Evolutionary conservation across 768 basidiomycete species (phyloP).

Genomic region (Hortiboletus flavorubellus): DNA sequence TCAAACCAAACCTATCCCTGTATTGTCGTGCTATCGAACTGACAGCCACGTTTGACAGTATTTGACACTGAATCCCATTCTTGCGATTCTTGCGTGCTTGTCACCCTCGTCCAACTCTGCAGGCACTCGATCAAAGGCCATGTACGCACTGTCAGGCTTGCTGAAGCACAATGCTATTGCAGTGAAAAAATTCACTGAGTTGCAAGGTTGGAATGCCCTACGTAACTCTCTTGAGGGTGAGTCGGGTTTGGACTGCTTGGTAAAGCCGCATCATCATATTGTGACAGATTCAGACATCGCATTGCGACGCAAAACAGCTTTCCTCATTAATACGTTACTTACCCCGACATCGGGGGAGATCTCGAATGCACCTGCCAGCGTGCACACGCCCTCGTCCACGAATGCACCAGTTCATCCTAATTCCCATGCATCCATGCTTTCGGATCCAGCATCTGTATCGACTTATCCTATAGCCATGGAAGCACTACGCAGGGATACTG

Average conservation of each 20-base stretch:
- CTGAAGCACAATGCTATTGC: constrained; percentile 76
- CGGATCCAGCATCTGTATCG: constrained; percentile 47
- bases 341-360: constrained; percentile 41
- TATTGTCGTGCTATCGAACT: not conserved
- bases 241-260: constrained; percentile 4
- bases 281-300: constrained; percentile 67
- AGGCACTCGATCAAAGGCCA: constrained; percentile 68
- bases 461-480: constrained; percentile 48
- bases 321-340: constrained; percentile 72
- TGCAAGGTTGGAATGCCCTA: constrained; percentile 63
- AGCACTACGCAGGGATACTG: constrained; percentile 43
- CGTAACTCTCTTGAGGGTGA: constrained; percentile 59
- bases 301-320: constrained; percentile 75
- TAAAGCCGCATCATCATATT: constrained; percentile 1
- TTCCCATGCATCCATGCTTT: constrained; percentile 64
- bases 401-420: constrained; percentile 57
- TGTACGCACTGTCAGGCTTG: constrained; percentile 76
- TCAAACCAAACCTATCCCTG: constrained; percentile 9
- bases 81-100: constrained; percentile 60
- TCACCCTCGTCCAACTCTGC: constrained; percentile 49
- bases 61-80: constrained; percentile 61
- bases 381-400: constrained; percentile 22
- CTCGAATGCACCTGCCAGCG: not conserved
- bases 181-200: constrained; percentile 47
- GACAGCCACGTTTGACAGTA: constrained; percentile 41